Evolutionary conservation across 495 filamentous ascomycete genomes (phyloP).

Genomic region (Sordaria brevicollis): DNA sequence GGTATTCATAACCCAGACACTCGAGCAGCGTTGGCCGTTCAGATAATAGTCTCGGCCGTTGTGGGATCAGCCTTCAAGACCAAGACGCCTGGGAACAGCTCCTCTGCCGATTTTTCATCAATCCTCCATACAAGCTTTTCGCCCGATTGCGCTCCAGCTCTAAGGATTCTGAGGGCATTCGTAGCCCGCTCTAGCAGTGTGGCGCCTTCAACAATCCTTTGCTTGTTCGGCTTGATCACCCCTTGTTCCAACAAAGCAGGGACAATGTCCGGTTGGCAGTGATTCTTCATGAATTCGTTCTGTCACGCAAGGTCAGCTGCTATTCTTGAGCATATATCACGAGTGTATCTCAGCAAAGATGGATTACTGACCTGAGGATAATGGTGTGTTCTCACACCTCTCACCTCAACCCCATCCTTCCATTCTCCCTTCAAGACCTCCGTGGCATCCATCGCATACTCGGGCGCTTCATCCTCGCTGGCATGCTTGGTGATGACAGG

Average conservation of each 20-base stretch:
- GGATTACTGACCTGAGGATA: slow-evolving; percentile 31
- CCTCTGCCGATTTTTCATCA: slow-evolving; percentile 11
- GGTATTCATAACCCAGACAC: slow-evolving; percentile 4
- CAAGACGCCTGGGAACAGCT: background rate
- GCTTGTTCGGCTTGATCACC: slow-evolving; percentile 35
- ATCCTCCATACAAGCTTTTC: slow-evolving; percentile 43
- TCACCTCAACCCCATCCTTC: slow-evolving; percentile 37
- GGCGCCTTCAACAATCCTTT: slow-evolving; percentile 35
- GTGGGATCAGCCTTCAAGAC: background rate
- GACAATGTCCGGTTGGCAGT: slow-evolving; percentile 40
- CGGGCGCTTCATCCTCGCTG: slow-evolving; percentile 24
- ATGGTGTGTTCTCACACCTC: slow-evolving; percentile 37
- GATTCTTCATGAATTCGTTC: slow-evolving; percentile 39
- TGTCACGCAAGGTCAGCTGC: slow-evolving; percentile 8
- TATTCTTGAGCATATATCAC: background rate
- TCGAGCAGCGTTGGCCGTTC: background rate
- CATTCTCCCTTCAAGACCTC: slow-evolving; percentile 22
- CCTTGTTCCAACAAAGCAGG: slow-evolving; percentile 34
- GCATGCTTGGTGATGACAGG: slow-evolving; percentile 40
- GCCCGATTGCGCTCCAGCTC: slow-evolving; percentile 32
- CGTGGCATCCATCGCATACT: slow-evolving; percentile 34
- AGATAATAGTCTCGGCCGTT: background rate
- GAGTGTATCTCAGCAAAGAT: background rate
- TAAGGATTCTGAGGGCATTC: slow-evolving; percentile 30
- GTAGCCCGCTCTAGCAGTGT: slow-evolving; percentile 40